Percentiles rank a stretch among this genome's conserved stretches.
Conservation (phyloP, 106 monocot genomes). For the Dioscorea alata region DNA sequence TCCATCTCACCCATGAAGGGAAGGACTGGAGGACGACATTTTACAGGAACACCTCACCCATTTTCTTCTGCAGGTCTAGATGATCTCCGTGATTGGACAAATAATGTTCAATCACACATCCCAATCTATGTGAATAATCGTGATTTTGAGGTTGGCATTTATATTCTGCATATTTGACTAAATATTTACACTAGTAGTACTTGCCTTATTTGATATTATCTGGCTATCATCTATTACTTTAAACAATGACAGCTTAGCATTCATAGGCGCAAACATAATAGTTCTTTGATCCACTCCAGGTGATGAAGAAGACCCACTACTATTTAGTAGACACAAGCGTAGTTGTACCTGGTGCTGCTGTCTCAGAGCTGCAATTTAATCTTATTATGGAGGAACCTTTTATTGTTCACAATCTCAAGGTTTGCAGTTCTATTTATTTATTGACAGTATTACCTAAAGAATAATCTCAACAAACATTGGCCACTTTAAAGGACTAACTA, state of each 20-base stretch:
- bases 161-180: no score
- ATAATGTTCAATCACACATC: conserved; percentile 80
- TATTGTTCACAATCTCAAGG: conserved; percentile 64
- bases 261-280: no score
- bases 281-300: conserved; percentile 29
- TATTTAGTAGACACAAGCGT: conserved; percentile 96
- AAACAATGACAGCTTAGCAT: no score
- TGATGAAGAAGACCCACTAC: conserved; percentile 95
- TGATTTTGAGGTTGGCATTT: conserved; percentile 76
- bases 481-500: no score
- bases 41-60: background rate
- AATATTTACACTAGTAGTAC: no score
- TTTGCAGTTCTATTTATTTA: conserved; percentile 8
- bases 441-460: background rate
- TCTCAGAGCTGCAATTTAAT: conserved; percentile 87
- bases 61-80: conserved; percentile 65
- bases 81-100: conserved; percentile 99
- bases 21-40: background rate
- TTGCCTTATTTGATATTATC: no score
- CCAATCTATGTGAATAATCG: conserved; percentile 81
- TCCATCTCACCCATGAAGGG: background rate
- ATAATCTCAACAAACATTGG: no score
- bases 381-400: conserved; percentile 83
- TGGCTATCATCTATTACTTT: no score
- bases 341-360: conserved; percentile 87